Evolutionary conservation across 2,329 filamentous ascomycete genomes (phyloP).

Genomic region (Penicillium sp.): DNA sequence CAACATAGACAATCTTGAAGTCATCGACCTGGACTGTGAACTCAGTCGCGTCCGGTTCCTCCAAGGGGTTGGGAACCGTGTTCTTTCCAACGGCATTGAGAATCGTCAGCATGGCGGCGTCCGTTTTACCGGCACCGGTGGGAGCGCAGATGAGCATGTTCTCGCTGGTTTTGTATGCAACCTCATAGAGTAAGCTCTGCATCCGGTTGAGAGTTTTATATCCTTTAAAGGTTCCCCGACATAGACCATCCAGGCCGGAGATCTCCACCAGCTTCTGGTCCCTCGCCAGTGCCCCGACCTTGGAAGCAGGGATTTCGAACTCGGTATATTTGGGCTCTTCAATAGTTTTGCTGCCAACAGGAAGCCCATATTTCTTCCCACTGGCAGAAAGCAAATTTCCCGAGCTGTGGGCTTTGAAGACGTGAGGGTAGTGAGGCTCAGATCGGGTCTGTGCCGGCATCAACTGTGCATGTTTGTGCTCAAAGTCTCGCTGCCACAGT

Average conservation of each 20-base stretch:
- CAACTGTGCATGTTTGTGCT: slow-evolving; percentile 76
- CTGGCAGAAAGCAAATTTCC: slow-evolving; percentile 79
- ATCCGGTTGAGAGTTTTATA: slow-evolving; percentile 94
- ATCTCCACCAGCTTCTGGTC: slow-evolving; percentile 77
- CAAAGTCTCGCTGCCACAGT: slow-evolving; percentile 69
- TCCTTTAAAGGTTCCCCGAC: slow-evolving; percentile 84
- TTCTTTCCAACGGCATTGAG: slow-evolving; percentile 88
- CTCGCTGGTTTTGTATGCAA: slow-evolving; percentile 92
- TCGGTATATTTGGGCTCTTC: slow-evolving; percentile 84
- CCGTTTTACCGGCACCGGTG: slow-evolving; percentile 97
- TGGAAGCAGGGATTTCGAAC: slow-evolving; percentile 77
- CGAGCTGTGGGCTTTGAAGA: slow-evolving; percentile 79
- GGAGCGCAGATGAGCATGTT: slow-evolving; percentile 99
- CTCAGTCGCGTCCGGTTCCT: slow-evolving; percentile 68
- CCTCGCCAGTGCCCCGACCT: slow-evolving; percentile 68
- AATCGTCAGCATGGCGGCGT: slow-evolving; percentile 95
- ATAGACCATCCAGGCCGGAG: slow-evolving; percentile 80
- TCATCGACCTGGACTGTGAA: slow-evolving; percentile 81
- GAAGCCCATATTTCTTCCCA: slow-evolving; percentile 80
- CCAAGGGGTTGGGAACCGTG: slow-evolving; percentile 72
- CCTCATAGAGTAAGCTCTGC: slow-evolving; percentile 94
- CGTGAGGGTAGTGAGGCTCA: slow-evolving; percentile 82
- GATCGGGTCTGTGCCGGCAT: slow-evolving; percentile 67
- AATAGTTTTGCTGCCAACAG: slow-evolving; percentile 67
- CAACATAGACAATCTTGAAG: slow-evolving; percentile 98